Evolutionary conservation across 352 stramenopile genomes (phyloP), one percentile per base, ranked within the genome.

Genomic region (Globisporangium nagaii): DNA sequence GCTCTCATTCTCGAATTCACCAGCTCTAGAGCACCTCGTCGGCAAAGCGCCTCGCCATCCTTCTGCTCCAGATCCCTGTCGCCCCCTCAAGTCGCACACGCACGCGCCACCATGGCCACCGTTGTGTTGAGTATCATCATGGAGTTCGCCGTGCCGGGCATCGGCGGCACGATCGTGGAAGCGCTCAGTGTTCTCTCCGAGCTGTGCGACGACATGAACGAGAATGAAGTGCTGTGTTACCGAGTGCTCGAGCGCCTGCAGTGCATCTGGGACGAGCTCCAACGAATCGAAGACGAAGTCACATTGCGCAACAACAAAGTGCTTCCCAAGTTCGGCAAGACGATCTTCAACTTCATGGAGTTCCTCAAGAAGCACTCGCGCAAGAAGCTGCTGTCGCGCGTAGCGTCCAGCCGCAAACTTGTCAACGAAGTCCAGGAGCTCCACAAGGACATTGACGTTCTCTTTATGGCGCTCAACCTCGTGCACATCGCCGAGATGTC

Each of bases 201-300:
- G n/a, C 57, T 75, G 9, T 68, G 68, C 34, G 43, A 57, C 24
- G 49, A 67, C 22, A 51, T 68, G 49, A 63, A 68, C 34, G 63
- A 71, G 50, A 52, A 56, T 31, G 47, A 63, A 19, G 48, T 53
- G 12, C 39, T 60, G 48, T 67, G 63, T 28, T 15, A 24, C 36
- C 36, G 32, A n/a, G 58, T 70, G 34, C 40, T 58, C 31, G 39
- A 53, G 41, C 63, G 60, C 7, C 43, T 67, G 50, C 54, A 56
- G 57, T 71, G 66, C 30, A 57, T 79, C 37, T 42, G 58, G 30
- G 60, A 65, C 37, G 66, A 75, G 41, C 64, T 78, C 24, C 57
- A 63, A 41, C 66, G 71, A 57, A 70, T 78, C 51, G 43, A 59
- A 53, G 63, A 71, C 54, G 54, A 68, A 35, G 55, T 56, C 46